These are phyloP conservation scores for Saturnispora gosingensis DNA, from an alignment of 805 yeast species.

Conservation along the genomic window DNA sequence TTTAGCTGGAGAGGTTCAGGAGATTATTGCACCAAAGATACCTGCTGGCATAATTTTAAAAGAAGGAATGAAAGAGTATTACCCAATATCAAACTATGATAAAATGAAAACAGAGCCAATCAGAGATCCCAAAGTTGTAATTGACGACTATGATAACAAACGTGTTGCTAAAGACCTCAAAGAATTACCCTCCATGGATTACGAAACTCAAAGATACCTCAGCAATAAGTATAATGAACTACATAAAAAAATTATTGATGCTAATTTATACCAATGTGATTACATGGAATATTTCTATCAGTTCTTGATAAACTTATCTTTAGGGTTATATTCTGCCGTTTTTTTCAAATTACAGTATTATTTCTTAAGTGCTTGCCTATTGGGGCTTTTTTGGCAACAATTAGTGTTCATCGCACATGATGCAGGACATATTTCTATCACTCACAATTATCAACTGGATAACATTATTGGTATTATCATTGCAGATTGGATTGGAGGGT, in stretches of 20 bases:
- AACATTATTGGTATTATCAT: slow-evolving; percentile 62
- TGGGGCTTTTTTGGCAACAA: slow-evolving; percentile 86
- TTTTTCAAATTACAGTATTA: slow-evolving; percentile 40
- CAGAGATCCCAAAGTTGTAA: slow-evolving; percentile 45
- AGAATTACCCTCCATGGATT: slow-evolving; percentile 56
- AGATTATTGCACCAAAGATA: slow-evolving; percentile 39
- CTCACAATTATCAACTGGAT: slow-evolving; percentile 72
- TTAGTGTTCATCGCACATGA: slow-evolving; percentile 83
- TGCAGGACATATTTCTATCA: slow-evolving; percentile 78
- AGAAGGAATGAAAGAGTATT: slow-evolving; percentile 27
- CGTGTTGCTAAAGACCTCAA: slow-evolving; percentile 48
- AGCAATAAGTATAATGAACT: slow-evolving; percentile 50
- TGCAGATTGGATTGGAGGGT: slow-evolving; percentile 80
- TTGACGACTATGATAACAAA: slow-evolving; percentile 49
- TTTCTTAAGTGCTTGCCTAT: slow-evolving; percentile 46
- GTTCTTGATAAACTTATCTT: slow-evolving; percentile 44
- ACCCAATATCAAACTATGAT: slow-evolving; percentile 23
- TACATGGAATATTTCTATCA: slow-evolving; percentile 71
- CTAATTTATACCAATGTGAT: slow-evolving; percentile 62
- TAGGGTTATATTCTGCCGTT: slow-evolving; percentile 42
- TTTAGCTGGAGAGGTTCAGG: slow-evolving; percentile 35
- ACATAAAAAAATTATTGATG: slow-evolving; percentile 43
- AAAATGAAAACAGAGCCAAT: slow-evolving; percentile 22
- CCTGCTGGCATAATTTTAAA: slow-evolving; percentile 40
- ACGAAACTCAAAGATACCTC: slow-evolving; percentile 50